Evolutionary conservation across 495 filamentous ascomycete genomes (phyloP), one percentile per base, ranked within the genome.

Genomic region (Penicillium malachiteum): DNA sequence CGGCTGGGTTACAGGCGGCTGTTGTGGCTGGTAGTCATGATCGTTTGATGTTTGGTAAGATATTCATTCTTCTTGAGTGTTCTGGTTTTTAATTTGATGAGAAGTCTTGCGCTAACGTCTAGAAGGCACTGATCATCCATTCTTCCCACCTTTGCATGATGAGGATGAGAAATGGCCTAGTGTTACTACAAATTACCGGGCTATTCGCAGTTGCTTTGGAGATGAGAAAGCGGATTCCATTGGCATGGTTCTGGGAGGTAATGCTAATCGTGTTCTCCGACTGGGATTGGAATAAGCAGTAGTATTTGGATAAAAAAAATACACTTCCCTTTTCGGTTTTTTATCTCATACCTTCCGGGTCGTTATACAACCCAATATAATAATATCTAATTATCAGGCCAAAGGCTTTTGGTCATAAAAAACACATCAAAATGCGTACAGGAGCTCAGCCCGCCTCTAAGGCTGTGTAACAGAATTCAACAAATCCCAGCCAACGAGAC

Each of bases 41-140:
- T 59, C 77, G 90, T 58, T 62, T 93, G 31, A 78, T 93, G 64
- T 93, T 96, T 77, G 92, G 84, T 86, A 67, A 43, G 72, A 44
- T 44, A 12, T 3, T 7, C 3, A 57, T 37, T 33, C 2, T n/a
- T 3, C 30, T 6, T 5, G 7, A 0, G n/a, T 17, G 9, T 14
- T 10, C 3, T 34, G 11, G 16, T 30, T 9, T 52, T 43, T 13
- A 54, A 11, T n/a, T 16, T 34, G 3, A 9, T 21, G 11, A 32
- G 21, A 31, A 37, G 34, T 37, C 48, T 18, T 18, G 41, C 42
- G 30, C 60, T 69, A 35, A 68, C 52, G 6, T 33, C 45, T 12
- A 26, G 49, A 26, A 84, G 82, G 89, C 16, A 96, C 91, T 3
- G 93, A 96, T 69, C 90, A 96, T 73, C 93, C 93, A 0, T 97